phyloP scores from a whole-genome alignment of 2,329 filamentous ascomycete species.

The Hypoxylon sp. region DNA sequence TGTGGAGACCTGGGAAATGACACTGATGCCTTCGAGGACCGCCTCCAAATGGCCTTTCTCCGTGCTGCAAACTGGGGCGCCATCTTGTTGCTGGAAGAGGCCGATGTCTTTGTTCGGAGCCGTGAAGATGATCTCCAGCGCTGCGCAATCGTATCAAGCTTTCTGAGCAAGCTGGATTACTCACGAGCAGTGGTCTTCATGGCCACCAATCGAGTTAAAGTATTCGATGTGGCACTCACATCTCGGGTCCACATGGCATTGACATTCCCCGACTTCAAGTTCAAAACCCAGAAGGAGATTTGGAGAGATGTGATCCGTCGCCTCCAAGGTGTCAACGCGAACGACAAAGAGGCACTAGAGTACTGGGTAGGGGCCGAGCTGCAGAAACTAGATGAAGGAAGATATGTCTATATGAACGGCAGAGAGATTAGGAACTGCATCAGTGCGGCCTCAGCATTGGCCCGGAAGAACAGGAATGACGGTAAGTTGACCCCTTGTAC shows the following conservation, averaged over 20 bases:
- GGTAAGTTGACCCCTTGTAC: conserved; percentile 9
- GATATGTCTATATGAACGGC: conserved; percentile 32
- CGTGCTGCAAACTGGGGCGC: conserved; percentile 42
- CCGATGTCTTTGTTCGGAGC: conserved; percentile 34
- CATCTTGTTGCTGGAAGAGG: conserved; percentile 41
- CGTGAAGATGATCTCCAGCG: conserved; percentile 13
- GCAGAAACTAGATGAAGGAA: not conserved
- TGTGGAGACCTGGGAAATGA: conserved; percentile 38
- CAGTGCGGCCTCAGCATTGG: conserved; percentile 28
- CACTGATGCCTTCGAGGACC: conserved; percentile 29
- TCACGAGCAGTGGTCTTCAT: conserved; percentile 38
- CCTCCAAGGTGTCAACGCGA: not conserved
- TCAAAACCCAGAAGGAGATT: conserved; percentile 3
- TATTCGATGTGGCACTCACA: conserved; percentile 11
- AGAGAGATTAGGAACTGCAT: conserved; percentile 39
- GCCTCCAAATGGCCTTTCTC: conserved; percentile 26
- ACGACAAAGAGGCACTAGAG: not conserved
- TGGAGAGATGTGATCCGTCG: conserved; percentile 11
- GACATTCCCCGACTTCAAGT: conserved; percentile 3
- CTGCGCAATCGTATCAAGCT: conserved; percentile 29
- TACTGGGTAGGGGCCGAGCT: not conserved
- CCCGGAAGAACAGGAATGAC: conserved; percentile 11
- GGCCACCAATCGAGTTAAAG: conserved; percentile 17
- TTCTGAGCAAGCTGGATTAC: conserved; percentile 38
- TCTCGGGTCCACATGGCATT: not conserved